Evolutionary conservation across 1,284 basidiomycete genomes (phyloP), one percentile per base, ranked within the genome.

Genomic region (Malassezia caprae): DNA sequence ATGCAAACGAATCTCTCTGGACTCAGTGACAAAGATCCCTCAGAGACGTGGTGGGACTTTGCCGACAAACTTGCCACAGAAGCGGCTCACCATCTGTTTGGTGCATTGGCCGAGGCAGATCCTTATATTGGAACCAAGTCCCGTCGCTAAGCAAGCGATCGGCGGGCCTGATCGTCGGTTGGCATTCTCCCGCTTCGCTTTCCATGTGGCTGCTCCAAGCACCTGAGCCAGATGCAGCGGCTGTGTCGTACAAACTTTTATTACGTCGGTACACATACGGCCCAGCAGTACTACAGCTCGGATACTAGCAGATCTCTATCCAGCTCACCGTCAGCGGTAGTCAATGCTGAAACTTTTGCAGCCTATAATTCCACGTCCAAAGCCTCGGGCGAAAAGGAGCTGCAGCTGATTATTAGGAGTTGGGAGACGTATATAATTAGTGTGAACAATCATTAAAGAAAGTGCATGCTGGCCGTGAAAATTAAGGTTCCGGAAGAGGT

Each of bases 361-460:
- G 90, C 90, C 42, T 28, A 44, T 8, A 7, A 44, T 34, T 39
- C 37, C 19, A 19, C 37, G 4, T 39, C 37, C 17, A 23, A 19
- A 7, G 17, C 21, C 17, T 39, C 17, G 19, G 37, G 8, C 8
- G 19, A 19, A 21, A 8, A 39, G 11, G 4, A 39, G 19, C 19
- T 21, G 11, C 37, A 23, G 19, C 1, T 7, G 19, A 39, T 19
- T 19, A 39, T 39, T 11, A 19, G 37, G 10, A 39, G 37, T 39
- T 39, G 37, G 19, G 37, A 39, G 19, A 21, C 3, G 37, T 39
- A 39, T 17, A 10, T 39, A 4, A 39, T 39, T 39, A 39, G 17
- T 10, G 19, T 4, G 91, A 83, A 68, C 87, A 89, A 0, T 85
- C 88, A 1, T 82, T 80, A 80, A 96, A 82, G 23, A 90, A 89